phyloP scores from a whole-genome alignment of 768 basidiomycete genomes.

The Mycena albidolilacea region DNA sequence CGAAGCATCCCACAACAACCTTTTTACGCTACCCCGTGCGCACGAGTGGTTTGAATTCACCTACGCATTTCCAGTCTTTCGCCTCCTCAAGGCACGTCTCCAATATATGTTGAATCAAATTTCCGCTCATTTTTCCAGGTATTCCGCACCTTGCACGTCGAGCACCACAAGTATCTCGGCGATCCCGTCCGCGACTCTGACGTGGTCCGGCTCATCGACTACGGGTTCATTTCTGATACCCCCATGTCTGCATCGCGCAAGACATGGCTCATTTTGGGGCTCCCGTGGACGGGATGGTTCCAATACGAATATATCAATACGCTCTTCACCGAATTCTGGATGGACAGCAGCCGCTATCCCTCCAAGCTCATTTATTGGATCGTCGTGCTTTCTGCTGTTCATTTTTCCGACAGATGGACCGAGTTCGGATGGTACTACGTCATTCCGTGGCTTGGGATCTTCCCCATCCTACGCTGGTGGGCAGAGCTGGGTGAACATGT shows the following conservation, averaged over 20 bases:
- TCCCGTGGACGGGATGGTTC: slow-evolving; percentile 23
- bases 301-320: slow-evolving; percentile 25
- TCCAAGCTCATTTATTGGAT: slow-evolving; percentile 23
- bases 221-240: slow-evolving; percentile 22
- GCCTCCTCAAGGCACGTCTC: slow-evolving; percentile 24
- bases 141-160: slow-evolving; percentile 26
- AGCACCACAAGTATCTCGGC: slow-evolving; percentile 27
- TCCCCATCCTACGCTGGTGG: slow-evolving; percentile 25
- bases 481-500: slow-evolving; percentile 28
- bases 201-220: slow-evolving; percentile 25
- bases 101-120: background rate
- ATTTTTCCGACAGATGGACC: slow-evolving; percentile 13
- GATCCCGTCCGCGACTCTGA: slow-evolving; percentile 25
- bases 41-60: slow-evolving; percentile 29
- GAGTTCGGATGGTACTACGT: slow-evolving; percentile 22
- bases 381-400: slow-evolving; percentile 1
- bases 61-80: slow-evolving; percentile 27
- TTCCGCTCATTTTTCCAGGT: background rate
- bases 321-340: slow-evolving; percentile 27
- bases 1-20: slow-evolving; percentile 27
- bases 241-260: slow-evolving; percentile 18
- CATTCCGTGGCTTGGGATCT: slow-evolving; percentile 20
- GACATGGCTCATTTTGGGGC: slow-evolving; percentile 26
- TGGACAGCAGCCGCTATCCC: slow-evolving; percentile 16
- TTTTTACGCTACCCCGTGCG: slow-evolving; percentile 13